Evolutionary conservation across 345 rosid genomes (phyloP), one percentile per base, ranked within the genome.

Genomic region (Syzygium aqueum): DNA sequence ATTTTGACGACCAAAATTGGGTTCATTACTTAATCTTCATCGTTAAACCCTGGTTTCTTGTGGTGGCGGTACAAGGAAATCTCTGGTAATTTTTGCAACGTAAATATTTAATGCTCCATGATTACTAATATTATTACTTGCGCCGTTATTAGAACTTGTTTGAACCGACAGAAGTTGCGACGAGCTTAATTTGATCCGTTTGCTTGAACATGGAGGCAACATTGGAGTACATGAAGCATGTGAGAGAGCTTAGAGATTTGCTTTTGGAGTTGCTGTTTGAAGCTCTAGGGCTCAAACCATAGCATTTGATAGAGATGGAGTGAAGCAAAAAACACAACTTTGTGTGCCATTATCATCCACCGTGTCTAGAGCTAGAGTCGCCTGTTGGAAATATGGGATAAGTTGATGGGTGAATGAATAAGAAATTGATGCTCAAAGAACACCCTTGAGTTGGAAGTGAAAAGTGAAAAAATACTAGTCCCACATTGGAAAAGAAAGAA

Each of bases 301-400:
- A 84, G 63, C 84, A 19, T 27, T 88, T 91, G n/a, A 90, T 90
- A 88, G 89, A 78, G 17, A 57, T 89, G 87, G 91, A 30, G 37
- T 88, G 90, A 77, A 78, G 85, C 16, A 87, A 90, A 27, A 30
- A 1, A 21, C 59, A 54, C 59, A 22, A 22, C 59, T 11, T 90
- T 63, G 27, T 90, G 33, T 86, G 92, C 13, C 93, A 93, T 77
- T 92, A 93, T 30, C 89, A 91, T 86, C 95, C 92, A 19, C 84
- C 87, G 0, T 92, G 93, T 46, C 95, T 93, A 40, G 88, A 89
- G 89, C 93, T 92, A 61, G 91, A 93, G 73, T 46, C 84, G 49
- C 43, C 6, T 40, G 43, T 40, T 40, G 43, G 43, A 40, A 40
- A 40, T 40, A 40, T 40, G 43, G 6, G 6, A 40, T 4, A 40